phyloP scores from a whole-genome alignment of 805 yeast genomes.

The Lipomyces sp. region DNA sequence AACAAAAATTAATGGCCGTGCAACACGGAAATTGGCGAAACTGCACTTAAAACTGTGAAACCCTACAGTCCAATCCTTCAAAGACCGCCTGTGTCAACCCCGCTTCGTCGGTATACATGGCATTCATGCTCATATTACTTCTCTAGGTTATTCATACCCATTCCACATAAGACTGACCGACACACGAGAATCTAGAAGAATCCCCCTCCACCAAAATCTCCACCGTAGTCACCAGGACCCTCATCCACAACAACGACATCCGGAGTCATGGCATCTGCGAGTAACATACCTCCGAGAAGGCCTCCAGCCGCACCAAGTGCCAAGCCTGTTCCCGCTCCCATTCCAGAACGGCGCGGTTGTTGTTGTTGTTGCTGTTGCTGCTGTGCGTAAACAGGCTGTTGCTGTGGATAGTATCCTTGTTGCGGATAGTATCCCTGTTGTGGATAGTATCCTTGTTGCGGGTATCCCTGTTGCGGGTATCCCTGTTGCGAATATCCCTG shows the following conservation, averaged over 20 bases:
- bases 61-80: no score
- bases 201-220: constrained; percentile 44
- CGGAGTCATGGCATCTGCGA: constrained; percentile 53
- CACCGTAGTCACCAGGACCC: constrained; percentile 31
- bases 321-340: constrained; percentile 48
- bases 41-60: no score
- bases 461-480: no score
- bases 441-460: constrained; percentile 40
- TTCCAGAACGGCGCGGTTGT: constrained; percentile 46
- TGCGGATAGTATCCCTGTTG: constrained; percentile 47
- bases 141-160: no score
- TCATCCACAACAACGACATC: constrained; percentile 32
- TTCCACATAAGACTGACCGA: no score
- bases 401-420: constrained; percentile 46
- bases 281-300: constrained; percentile 62
- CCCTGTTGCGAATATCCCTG: constrained; percentile 42
- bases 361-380: constrained; percentile 43
- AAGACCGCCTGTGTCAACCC: no score
- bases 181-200: neutral
- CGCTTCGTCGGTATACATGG: no score
- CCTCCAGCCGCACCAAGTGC: constrained; percentile 64
- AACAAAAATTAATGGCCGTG: no score
- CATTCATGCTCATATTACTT: no score
- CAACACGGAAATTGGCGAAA: no score
- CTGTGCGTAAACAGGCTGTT: constrained; percentile 37